Conservation (phyloP, 768 basidiomycete genomes). For the Psilocybe azurescens region DNA sequence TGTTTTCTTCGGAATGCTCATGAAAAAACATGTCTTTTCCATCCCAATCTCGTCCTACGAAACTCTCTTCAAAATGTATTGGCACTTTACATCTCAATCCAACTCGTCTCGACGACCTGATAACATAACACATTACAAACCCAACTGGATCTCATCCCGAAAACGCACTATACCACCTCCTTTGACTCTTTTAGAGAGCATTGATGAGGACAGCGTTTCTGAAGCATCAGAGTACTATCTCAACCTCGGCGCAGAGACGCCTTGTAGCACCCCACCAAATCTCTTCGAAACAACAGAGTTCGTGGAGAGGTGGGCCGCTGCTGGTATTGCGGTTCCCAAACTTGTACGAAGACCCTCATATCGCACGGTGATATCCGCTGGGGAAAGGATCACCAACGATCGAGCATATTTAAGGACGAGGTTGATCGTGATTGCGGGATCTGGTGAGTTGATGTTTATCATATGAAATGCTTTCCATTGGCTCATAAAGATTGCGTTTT, state of each 20-base stretch:
- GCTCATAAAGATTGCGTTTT: not conserved
- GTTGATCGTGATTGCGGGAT: slow-evolving; percentile 37
- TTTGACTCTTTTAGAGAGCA: slow-evolving; percentile 24
- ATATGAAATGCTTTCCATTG: not conserved
- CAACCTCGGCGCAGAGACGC: slow-evolving; percentile 32
- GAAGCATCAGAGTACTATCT: slow-evolving; percentile 30
- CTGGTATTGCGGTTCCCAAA: slow-evolving; percentile 23
- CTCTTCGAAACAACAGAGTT: slow-evolving; percentile 23
- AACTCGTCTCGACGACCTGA: not conserved
- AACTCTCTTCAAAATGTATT: not conserved
- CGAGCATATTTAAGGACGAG: slow-evolving; percentile 5
- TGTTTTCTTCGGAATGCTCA: slow-evolving; percentile 9
- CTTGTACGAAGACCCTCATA: slow-evolving; percentile 16
- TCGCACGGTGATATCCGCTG: slow-evolving; percentile 12
- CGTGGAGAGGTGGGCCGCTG: slow-evolving; percentile 28
- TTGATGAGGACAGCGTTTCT: slow-evolving; percentile 25
- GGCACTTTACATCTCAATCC: not conserved
- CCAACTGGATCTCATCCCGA: slow-evolving; percentile 8
- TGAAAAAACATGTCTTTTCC: slow-evolving; percentile 10
- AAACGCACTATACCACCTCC: slow-evolving; percentile 20
- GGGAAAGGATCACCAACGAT: slow-evolving; percentile 18
- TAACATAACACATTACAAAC: not conserved
- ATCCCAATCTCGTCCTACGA: not conserved
- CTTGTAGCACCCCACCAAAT: slow-evolving; percentile 23
- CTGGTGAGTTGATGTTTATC: slow-evolving; percentile 24